Evolutionary conservation across 1,139 yeast species (phyloP).

Genomic region (Diutina ranongensis): DNA sequence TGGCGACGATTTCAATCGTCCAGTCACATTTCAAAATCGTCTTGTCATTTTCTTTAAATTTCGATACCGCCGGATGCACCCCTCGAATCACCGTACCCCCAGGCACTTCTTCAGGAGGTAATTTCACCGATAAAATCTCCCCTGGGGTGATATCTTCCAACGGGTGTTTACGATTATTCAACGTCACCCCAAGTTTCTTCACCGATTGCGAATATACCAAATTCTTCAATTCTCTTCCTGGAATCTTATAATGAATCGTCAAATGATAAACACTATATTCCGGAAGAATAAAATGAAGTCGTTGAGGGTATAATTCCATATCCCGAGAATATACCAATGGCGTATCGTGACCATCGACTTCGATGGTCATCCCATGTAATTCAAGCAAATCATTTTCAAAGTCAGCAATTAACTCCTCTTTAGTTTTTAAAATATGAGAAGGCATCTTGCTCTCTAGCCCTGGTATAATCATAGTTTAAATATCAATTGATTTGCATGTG

Average conservation of each 20-base stretch:
- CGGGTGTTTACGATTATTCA: background rate
- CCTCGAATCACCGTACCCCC: background rate
- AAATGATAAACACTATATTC: background rate
- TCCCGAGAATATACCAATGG: slow-evolving; percentile 1
- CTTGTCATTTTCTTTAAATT: background rate
- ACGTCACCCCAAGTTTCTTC: background rate
- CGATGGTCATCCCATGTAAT: slow-evolving; percentile 1
- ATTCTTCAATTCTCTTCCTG: background rate
- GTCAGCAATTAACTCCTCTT: slow-evolving; percentile 1
- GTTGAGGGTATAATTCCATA: slow-evolving; percentile 2
- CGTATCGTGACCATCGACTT: background rate
- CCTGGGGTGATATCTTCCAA: background rate
- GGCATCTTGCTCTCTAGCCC: background rate
- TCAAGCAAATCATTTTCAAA: slow-evolving; percentile 1
- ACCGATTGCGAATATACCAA: background rate
- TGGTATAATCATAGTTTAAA: background rate
- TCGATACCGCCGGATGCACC: background rate
- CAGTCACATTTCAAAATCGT: background rate
- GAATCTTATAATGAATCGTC: background rate
- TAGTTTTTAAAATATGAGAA: background rate
- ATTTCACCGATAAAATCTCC: background rate
- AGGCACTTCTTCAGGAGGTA: background rate
- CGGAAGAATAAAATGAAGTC: background rate
- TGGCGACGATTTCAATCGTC: background rate
- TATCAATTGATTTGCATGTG: background rate